A percentile compares a stretch with the other conserved stretches of the same genome.
Evolutionary conservation across 305 asterid species (phyloP).

Genomic region (Fraxinus platypoda): DNA sequence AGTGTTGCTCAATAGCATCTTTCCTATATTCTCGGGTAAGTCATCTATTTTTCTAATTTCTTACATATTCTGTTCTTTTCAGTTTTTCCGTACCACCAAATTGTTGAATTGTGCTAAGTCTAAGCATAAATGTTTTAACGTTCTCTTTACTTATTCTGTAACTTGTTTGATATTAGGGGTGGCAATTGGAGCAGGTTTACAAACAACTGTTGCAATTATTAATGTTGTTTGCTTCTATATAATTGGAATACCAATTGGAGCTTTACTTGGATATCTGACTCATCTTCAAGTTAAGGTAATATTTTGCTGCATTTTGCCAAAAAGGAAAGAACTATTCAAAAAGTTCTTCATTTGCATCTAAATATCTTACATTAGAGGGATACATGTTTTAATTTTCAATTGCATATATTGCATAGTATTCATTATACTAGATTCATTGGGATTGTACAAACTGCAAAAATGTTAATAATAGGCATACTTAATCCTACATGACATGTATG

Average conservation of each 20-base stretch:
- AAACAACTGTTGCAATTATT: slow-evolving; percentile 54
- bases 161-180: slow-evolving; percentile 41
- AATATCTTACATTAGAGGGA: not conserved
- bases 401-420: no score
- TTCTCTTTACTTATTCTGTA: not conserved
- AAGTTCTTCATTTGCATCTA: not conserved
- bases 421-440: not conserved
- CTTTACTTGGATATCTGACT: slow-evolving; percentile 56
- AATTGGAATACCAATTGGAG: slow-evolving; percentile 70
- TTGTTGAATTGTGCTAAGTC: not conserved
- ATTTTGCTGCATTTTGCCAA: not conserved
- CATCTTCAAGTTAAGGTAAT: slow-evolving; percentile 61
- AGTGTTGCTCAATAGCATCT: slow-evolving; percentile 53
- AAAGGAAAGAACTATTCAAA: not conserved
- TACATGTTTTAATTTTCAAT: not conserved
- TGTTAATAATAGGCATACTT: not conserved
- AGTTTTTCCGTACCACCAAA: not conserved
- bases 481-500: not conserved
- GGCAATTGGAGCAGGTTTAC: slow-evolving; percentile 80
- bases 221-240: slow-evolving; percentile 63
- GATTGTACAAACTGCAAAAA: not conserved
- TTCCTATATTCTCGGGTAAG: slow-evolving; percentile 55
- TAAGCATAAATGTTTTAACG: not conserved
- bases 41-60: not conserved
- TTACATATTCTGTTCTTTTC: not conserved